Evolutionary conservation across 2,329 filamentous ascomycete species (phyloP).

Genomic region (Colletotrichum sansevieriae): DNA sequence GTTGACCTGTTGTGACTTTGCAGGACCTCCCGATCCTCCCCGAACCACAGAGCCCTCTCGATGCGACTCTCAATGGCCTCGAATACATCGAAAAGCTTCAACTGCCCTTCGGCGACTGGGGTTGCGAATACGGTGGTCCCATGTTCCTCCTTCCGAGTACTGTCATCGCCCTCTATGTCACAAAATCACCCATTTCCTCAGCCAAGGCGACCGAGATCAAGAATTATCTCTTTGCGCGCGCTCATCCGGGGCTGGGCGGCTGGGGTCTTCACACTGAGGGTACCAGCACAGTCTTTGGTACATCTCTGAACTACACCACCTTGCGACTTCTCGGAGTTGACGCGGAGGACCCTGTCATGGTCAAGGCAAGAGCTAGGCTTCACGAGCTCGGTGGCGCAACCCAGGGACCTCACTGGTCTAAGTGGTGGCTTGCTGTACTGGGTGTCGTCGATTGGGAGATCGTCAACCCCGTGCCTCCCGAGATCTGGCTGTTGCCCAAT

Average conservation of each 20-base stretch:
- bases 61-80: conserved; percentile 85
- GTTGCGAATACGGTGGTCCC: conserved; percentile 95
- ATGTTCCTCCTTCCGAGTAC: conserved; percentile 94
- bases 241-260: conserved; percentile 89
- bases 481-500: conserved; percentile 92
- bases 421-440: conserved; percentile 91
- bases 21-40: conserved; percentile 82
- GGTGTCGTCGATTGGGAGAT: conserved; percentile 90
- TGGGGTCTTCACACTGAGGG: conserved; percentile 98
- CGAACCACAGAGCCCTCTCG: conserved; percentile 77
- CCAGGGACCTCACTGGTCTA: conserved; percentile 93
- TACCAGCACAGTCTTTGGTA: conserved; percentile 92
- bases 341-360: conserved; percentile 85
- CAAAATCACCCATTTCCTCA: conserved; percentile 85
- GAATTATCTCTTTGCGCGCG: conserved; percentile 89
- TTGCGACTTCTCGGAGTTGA: conserved; percentile 86
- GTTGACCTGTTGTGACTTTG: conserved; percentile 19
- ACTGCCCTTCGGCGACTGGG: conserved; percentile 92
- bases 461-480: conserved; percentile 93
- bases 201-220: conserved; percentile 89
- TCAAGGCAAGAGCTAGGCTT: conserved; percentile 84
- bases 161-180: conserved; percentile 89
- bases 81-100: conserved; percentile 92
- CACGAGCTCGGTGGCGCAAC: conserved; percentile 89
- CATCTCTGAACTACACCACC: conserved; percentile 85